Evolutionary conservation across 805 yeast genomes (phyloP).

Genomic region (Saccharomycopsis sp.): DNA sequence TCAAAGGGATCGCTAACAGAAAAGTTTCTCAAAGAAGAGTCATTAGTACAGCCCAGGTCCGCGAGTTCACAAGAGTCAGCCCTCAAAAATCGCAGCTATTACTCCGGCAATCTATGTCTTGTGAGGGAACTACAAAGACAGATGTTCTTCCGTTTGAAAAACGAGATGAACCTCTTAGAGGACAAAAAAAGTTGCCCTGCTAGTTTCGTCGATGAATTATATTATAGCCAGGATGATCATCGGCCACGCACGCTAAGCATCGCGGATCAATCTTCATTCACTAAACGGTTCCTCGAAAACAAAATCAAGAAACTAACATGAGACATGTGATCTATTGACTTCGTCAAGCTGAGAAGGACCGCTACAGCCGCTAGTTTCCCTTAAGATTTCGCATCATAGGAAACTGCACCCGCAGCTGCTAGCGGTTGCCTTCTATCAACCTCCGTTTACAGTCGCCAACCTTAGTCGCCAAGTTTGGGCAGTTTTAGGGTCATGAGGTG

Average conservation of each 20-base stretch:
- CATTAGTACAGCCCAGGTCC: not conserved
- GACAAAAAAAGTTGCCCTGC: not conserved
- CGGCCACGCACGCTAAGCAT: not conserved
- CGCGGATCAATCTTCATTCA: not conserved
- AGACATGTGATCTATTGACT: too few relatives aligned
- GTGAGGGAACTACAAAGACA: slow-evolving; percentile 51
- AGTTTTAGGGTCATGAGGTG: too few relatives aligned
- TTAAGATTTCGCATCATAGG: too few relatives aligned
- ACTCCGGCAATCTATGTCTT: slow-evolving; percentile 8
- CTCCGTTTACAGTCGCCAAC: too few relatives aligned
- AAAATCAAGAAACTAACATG: too few relatives aligned
- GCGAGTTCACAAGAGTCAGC: slow-evolving; percentile 23
- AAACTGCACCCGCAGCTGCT: too few relatives aligned
- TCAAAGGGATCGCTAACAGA: not conserved
- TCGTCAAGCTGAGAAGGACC: too few relatives aligned
- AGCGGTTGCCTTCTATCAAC: too few relatives aligned
- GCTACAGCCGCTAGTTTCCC: too few relatives aligned
- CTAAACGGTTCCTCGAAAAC: not conserved
- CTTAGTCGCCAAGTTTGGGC: too few relatives aligned
- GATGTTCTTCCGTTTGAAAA: slow-evolving; percentile 46
- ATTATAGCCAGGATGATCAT: not conserved
- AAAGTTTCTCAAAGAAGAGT: not conserved
- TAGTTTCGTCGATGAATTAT: not conserved
- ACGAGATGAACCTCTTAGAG: slow-evolving; percentile 44
- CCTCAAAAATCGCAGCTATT: slow-evolving; percentile 17